A percentile compares a stretch with the other conserved stretches of the same genome.
phyloP scores from a whole-genome alignment of 345 rosid species.

The Eucalyptus shirleyi region DNA sequence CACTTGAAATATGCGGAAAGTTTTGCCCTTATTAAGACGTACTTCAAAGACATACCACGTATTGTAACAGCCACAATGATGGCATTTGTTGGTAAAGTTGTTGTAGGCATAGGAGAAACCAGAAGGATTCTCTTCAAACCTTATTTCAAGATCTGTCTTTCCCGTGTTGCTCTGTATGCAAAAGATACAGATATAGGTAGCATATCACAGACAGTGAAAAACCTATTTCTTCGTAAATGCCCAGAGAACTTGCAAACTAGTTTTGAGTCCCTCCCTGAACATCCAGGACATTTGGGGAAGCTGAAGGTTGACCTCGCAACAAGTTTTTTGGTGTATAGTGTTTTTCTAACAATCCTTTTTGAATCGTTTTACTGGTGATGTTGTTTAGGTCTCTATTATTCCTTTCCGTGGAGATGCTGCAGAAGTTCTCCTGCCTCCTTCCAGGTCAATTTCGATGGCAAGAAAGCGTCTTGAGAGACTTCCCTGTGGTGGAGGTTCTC shows the following conservation, averaged over 20 bases:
- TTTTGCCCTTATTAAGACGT: neutral
- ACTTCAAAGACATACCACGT: neutral
- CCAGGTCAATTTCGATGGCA: constrained; percentile 97
- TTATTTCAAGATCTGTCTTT: neutral
- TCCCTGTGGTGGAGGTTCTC: constrained; percentile 99
- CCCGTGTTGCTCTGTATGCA: neutral
- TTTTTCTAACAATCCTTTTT: neutral
- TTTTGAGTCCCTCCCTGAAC: neutral
- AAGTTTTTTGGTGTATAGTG: neutral
- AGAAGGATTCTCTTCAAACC: neutral
- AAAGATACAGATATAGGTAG: neutral
- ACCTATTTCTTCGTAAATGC: neutral
- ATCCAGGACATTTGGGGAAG: neutral
- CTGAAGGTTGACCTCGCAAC: neutral
- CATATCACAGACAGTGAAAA: neutral
- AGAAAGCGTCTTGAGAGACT: constrained; percentile 95
- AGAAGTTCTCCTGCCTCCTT: constrained; percentile 92
- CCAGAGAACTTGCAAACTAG: neutral
- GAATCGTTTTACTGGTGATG: neutral
- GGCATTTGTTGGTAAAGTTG: neutral
- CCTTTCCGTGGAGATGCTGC: constrained; percentile 97
- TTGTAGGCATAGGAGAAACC: neutral
- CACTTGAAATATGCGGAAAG: neutral
- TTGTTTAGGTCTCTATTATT: constrained; percentile 70
- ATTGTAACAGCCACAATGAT: neutral